phyloP scores from a whole-genome alignment of 2,329 filamentous ascomycete species.

The Leptographium galeiforme region DNA sequence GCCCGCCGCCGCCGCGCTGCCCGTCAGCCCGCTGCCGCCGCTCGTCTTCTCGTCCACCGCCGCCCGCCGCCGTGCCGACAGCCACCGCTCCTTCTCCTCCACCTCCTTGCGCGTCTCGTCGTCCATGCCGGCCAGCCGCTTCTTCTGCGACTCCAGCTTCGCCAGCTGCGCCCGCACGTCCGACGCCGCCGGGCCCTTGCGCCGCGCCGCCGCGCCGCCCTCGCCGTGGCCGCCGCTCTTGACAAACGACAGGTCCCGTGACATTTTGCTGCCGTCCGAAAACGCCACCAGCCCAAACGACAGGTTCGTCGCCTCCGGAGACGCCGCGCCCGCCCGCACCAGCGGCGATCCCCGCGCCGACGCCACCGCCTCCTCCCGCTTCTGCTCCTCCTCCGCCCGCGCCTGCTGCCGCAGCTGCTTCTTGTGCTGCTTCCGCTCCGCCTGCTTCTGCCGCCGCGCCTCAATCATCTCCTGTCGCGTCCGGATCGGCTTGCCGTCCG shows the following conservation, averaged over 20 bases:
- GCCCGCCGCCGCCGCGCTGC: slow-evolving; percentile 7
- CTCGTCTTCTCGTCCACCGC: slow-evolving; percentile 50
- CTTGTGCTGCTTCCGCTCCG: slow-evolving; percentile 75
- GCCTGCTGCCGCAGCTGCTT: slow-evolving; percentile 68
- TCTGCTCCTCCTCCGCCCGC: slow-evolving; percentile 64
- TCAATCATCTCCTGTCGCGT: slow-evolving; percentile 90
- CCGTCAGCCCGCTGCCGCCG: slow-evolving; percentile 5
- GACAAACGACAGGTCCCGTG: slow-evolving; percentile 55
- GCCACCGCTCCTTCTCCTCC: slow-evolving; percentile 87
- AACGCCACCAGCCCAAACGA: slow-evolving; percentile 89
- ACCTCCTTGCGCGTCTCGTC: slow-evolving; percentile 73
- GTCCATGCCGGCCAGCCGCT: slow-evolving; percentile 61
- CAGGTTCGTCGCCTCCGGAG: slow-evolving; percentile 51
- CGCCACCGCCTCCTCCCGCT: slow-evolving; percentile 47
- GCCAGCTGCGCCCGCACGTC: slow-evolving; percentile 79
- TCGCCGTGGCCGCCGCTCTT: slow-evolving; percentile 17
- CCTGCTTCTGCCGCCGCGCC: slow-evolving; percentile 73
- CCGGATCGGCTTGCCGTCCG: slow-evolving; percentile 57
- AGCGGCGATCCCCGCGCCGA: slow-evolving; percentile 46
- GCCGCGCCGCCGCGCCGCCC: slow-evolving; percentile 31
- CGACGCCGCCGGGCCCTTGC: slow-evolving; percentile 55
- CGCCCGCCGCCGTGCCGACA: slow-evolving; percentile 76
- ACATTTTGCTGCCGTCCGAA: slow-evolving; percentile 67
- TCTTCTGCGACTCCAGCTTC: slow-evolving; percentile 75
- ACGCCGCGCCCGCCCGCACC: slow-evolving; percentile 25